Evolutionary conservation across 2,329 filamentous ascomycete genomes (phyloP).

Genomic region (Dactylellina leptospora): DNA sequence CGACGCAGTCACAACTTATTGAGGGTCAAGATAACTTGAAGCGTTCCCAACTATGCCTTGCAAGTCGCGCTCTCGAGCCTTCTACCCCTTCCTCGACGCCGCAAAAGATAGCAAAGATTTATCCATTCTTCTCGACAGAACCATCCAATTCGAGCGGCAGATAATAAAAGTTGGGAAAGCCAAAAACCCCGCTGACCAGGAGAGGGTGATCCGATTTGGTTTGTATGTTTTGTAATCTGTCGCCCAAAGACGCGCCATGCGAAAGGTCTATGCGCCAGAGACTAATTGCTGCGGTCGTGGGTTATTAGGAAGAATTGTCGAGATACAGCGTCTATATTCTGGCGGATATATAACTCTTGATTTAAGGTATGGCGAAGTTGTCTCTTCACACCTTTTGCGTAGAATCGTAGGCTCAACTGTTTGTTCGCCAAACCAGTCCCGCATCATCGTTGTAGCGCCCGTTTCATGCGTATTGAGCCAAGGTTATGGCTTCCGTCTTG

Average conservation of each 20-base stretch:
- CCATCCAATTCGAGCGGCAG: slow-evolving; percentile 12
- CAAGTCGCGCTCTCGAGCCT: slow-evolving; percentile 25
- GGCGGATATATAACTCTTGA: no score
- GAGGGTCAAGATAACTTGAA: no score
- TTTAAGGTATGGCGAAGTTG: no score
- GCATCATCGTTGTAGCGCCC: no score
- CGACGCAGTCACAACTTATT: background rate
- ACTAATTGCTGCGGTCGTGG: no score
- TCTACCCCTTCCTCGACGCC: slow-evolving; percentile 25
- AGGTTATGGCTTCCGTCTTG: no score
- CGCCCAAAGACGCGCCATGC: background rate
- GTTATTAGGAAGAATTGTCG: no score
- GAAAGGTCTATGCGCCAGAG: background rate
- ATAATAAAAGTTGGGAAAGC: slow-evolving; percentile 15
- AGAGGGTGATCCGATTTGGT: background rate
- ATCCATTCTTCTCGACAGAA: slow-evolving; percentile 5
- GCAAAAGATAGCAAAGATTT: slow-evolving; percentile 8
- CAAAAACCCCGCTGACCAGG: background rate
- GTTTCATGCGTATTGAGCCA: no score
- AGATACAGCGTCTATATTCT: no score
- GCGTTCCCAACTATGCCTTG: slow-evolving; percentile 17
- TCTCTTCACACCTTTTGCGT: no score
- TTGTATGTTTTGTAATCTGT: background rate
- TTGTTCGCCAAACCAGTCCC: no score
- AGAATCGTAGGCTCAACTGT: no score